These are phyloP conservation scores for Trichosporon asahii DNA, from an alignment of 1,284 basidiomycete genomes.

Conservation along the genomic window DNA sequence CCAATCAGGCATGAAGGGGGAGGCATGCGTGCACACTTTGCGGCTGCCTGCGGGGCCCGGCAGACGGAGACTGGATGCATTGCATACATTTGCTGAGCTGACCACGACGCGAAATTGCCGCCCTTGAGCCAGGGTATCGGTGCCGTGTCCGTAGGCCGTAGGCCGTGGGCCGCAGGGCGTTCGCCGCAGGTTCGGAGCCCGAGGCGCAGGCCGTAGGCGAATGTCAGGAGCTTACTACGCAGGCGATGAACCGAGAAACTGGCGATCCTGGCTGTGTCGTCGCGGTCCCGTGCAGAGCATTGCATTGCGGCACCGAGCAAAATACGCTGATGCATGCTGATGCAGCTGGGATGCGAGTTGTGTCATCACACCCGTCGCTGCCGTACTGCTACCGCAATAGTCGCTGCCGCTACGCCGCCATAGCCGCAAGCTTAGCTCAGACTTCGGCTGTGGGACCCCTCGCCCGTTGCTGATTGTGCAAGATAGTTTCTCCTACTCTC, in stretches of 20 bases:
- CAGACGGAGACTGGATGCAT: not conserved
- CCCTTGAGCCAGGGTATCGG: not conserved
- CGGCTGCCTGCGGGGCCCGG: not conserved
- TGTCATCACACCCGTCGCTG: not conserved
- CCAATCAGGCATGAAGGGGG: not conserved
- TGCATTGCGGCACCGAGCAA: not conserved
- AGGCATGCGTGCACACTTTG: not conserved
- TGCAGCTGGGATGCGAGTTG: not conserved
- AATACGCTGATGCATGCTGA: not conserved
- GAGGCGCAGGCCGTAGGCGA: not conserved
- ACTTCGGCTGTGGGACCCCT: conserved; percentile 1
- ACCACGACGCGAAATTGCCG: not conserved
- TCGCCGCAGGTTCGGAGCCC: not conserved
- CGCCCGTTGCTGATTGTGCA: not conserved
- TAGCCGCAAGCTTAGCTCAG: not conserved
- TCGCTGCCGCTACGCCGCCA: too few species aligned
- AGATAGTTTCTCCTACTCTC: not conserved
- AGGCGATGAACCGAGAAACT: not conserved
- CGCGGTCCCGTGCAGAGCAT: not conserved
- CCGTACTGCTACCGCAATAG: not conserved
- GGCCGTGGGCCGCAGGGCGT: not conserved
- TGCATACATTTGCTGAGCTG: not conserved
- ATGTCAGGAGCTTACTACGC: too few species aligned
- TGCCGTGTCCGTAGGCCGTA: not conserved
- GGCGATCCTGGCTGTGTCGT: not conserved